Evolutionary conservation across 2,329 filamentous ascomycete species (phyloP).

Genomic region (Colletotrichum coccodes): DNA sequence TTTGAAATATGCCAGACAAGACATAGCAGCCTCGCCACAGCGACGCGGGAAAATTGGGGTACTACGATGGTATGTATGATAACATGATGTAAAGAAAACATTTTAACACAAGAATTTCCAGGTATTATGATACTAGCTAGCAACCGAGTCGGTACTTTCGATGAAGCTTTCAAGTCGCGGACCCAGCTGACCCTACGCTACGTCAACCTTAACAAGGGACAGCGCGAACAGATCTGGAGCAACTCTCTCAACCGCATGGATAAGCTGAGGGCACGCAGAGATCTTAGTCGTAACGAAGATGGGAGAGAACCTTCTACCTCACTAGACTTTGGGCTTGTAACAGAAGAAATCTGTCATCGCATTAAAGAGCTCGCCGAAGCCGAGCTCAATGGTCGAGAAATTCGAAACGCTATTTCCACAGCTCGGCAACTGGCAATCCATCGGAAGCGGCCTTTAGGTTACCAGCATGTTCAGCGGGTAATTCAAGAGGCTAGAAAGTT

Average conservation of each 20-base stretch:
- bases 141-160: constrained; percentile 50
- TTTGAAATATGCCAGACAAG: too few species aligned
- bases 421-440: neutral
- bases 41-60: too few species aligned
- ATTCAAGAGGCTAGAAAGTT: neutral
- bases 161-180: constrained; percentile 49
- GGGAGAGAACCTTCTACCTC: neutral
- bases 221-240: neutral
- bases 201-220: neutral
- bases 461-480: neutral
- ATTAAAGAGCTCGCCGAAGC: neutral
- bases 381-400: neutral
- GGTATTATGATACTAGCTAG: constrained; percentile 52
- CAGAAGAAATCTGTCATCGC: neutral
- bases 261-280: neutral
- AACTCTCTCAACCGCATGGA: neutral
- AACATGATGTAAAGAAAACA: neutral
- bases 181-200: constrained; percentile 36
- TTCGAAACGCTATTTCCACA: neutral
- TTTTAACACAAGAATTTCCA: neutral
- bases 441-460: neutral
- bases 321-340: neutral
- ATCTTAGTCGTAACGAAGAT: neutral
- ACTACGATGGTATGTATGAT: neutral
- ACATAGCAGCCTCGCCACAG: too few species aligned